These are phyloP conservation scores for Lachnellula subtilissima DNA, from an alignment of 2,329 filamentous ascomycete species.

Conservation along the genomic window DNA sequence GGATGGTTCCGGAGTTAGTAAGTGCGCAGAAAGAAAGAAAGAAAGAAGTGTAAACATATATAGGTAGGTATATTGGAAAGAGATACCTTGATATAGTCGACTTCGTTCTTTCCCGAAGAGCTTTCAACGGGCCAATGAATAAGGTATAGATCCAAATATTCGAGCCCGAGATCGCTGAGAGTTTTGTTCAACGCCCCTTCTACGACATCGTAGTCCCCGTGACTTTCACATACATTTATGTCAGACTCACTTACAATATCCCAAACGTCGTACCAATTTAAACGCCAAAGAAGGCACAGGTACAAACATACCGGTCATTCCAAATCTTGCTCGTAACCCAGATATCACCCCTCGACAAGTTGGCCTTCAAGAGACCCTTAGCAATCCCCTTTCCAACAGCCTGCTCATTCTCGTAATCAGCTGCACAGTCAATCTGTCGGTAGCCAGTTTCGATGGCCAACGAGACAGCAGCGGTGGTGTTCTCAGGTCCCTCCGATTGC, in stretches of 20 bases:
- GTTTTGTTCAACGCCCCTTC: conserved; percentile 53
- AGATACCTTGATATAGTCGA: conserved; percentile 37
- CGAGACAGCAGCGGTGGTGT: conserved; percentile 11
- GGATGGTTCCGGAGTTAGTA: conserved; percentile 52
- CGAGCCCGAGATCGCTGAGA: conserved; percentile 53
- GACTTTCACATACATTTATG: conserved; percentile 1
- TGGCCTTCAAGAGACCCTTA: conserved; percentile 11
- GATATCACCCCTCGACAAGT: conserved; percentile 15
- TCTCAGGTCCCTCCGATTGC: background rate
- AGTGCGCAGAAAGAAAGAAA: conserved; percentile 37
- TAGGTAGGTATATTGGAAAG: too few species aligned
- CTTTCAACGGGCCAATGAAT: conserved; percentile 67
- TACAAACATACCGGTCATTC: conserved; percentile 15
- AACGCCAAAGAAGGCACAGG: too few species aligned
- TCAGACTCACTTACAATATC: too few species aligned
- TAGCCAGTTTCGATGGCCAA: conserved; percentile 20
- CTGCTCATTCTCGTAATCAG: conserved; percentile 15
- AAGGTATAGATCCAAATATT: conserved; percentile 65
- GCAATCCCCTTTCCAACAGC: conserved; percentile 19
- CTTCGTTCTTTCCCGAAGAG: conserved; percentile 38
- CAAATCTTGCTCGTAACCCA: conserved; percentile 24
- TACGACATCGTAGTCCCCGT: conserved; percentile 59
- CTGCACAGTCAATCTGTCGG: conserved; percentile 22
- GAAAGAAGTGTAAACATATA: conserved; percentile 28
- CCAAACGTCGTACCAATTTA: background rate